Base-by-base conservation (phyloP, 768 basidiomycete genomes). In the Mycena rosella region DNA sequence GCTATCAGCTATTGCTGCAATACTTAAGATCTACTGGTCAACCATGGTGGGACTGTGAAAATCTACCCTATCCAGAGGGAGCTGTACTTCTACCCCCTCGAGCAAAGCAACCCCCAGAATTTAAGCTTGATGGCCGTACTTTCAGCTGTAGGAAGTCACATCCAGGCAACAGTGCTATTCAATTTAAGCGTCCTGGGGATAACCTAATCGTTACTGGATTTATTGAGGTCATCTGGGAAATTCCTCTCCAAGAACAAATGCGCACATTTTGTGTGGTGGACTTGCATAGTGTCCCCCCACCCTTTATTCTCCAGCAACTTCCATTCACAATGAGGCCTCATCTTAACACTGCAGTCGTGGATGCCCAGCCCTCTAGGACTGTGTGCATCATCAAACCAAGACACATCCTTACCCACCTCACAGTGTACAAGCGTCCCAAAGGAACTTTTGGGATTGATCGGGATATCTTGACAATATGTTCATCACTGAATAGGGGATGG, bases 141-240 rank as follows among this genome's bases (percentile, higher is more conserved):
- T 63, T 22, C 34, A 63, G 62, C 44, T 55, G 53, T 26, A 18
- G 42, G 9, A 22, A 18, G 9, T 55, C 63, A 8, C 32, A 56
- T 22, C 10, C 9, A 26, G 54, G 54, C 20, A 57, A 57, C 36
- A 49, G 63, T 26, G 34, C 26, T 13, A 64, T 64, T 27, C 63
- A 64, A 15, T 64, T 55, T 47, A 45, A 36, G 30, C 27, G 5
- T 3, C 63, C 63, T 1, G 11, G n/a, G 7, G 15, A 48, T 7
- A 9, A 24, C 1, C 4, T 15, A 10, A 5, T 11, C 1, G n/a
- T 18, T 8, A 57, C 54, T 4, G 63, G 44, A 27, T 45, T 45
- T 15, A 64, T 64, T 47, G 2, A 64, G 20, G 27, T 8, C 7
- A 64, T 64, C 32, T 55, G 51, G 62, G 29, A 63, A 30, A 56